phyloP scores from a whole-genome alignment of 306 rosid genomes.

The Quercus cerris region DNA sequence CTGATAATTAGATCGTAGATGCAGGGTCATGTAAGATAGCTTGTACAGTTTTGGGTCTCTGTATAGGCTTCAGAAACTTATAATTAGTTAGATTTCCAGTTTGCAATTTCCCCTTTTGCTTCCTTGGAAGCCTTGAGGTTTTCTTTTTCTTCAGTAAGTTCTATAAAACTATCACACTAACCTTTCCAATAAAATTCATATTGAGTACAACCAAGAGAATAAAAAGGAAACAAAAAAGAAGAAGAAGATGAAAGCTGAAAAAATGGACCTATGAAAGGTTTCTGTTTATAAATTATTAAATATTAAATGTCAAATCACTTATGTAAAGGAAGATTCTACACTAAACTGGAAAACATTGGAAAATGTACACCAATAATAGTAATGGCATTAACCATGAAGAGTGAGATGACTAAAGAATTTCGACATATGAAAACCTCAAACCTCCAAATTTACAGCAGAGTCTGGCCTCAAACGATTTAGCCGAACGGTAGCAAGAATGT shows the following conservation, averaged over 20 bases:
- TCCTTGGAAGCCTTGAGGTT: neutral
- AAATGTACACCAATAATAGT: neutral
- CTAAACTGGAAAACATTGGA: neutral
- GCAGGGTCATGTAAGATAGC: neutral
- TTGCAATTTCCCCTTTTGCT: neutral
- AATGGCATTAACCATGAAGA: neutral
- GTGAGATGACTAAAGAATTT: neutral
- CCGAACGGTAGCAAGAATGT: slow-evolving; percentile 84
- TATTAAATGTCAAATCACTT: neutral
- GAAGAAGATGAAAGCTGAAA: neutral
- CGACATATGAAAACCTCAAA: slow-evolving; percentile 25
- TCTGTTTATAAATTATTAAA: neutral
- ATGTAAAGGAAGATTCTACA: neutral
- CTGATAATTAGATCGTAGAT: neutral
- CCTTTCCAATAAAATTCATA: neutral
- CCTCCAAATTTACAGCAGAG: slow-evolving; percentile 54
- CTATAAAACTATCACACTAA: neutral
- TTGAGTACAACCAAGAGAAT: neutral
- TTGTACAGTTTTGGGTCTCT: neutral
- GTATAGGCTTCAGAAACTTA: neutral
- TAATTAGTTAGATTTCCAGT: neutral
- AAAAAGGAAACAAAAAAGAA: neutral
- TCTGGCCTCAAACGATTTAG: slow-evolving; percentile 66
- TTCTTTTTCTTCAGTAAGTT: neutral
- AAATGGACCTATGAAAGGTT: neutral